Evolutionary conservation across 75 land plant genomes (phyloP), one percentile per base, ranked within the genome.

Genomic region (Pseudotsuga menziesii): DNA sequence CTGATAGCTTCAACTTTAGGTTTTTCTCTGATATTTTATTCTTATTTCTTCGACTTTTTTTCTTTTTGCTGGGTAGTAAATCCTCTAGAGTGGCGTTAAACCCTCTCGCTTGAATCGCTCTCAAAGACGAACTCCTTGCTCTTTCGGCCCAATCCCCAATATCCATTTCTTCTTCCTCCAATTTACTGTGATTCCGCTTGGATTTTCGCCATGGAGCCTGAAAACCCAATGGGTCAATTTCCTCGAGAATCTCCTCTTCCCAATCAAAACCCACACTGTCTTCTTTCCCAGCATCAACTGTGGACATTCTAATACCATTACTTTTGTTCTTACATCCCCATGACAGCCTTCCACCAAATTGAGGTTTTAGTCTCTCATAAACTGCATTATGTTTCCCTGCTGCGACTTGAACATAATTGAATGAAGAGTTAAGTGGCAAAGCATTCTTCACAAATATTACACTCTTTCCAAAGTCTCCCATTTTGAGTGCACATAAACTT

Each of bases 201-300:
- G 57, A 71, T 35, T 80, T 76, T 72, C 77, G 85, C 75, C 61
- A 58, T 3, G 81, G 67, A 0, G 64, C 75, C 69, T 59, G 26
- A 71, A 57, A 78, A 2, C 56, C 82, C 12, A 64, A 66, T 12
- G 82, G 76, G 5, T 78, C 78, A 59, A 84, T 74, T 76, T 87
- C 91, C 15, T 85, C 86, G 67, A 89, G 54, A 58, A 91, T 85
- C 61, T 89, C 91, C 35, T 25, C 32, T 75, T 91, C 80, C 93
- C 91, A 91, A 57, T 77, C 79, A 22, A 23, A 44, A 55, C 20
- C 62, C 35, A 23, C 75, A 25, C 60, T 70, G 19, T 63, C 19
- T 64, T 64, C 69, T 19, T 64, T 64, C 1, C 41, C 69, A 64
- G 32, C 36, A 64, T 64, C 9, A 64, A 64, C 35, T 16, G 20